These are phyloP conservation scores for Cladosporium cucumerinum DNA, from an alignment of 2,329 filamentous ascomycete species.

Conservation along the genomic window DNA sequence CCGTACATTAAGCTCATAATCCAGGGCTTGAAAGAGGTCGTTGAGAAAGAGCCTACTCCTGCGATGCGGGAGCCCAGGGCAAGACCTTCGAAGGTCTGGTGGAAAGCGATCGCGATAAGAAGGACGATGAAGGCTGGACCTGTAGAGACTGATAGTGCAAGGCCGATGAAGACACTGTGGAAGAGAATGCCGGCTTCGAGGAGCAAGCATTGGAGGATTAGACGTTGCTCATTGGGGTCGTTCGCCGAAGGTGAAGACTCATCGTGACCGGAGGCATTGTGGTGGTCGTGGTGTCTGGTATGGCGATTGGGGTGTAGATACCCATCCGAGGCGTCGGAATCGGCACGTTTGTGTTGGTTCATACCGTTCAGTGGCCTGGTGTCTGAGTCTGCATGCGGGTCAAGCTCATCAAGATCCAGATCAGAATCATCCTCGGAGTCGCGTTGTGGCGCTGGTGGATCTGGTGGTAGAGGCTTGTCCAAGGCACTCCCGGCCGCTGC, in stretches of 20 bases:
- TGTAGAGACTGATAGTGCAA: slow-evolving; percentile 67
- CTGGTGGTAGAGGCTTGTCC: slow-evolving; percentile 33
- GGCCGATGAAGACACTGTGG: slow-evolving; percentile 72
- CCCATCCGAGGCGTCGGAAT: slow-evolving; percentile 7
- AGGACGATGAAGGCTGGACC: slow-evolving; percentile 63
- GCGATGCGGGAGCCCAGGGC: slow-evolving; percentile 69
- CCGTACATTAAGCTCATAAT: slow-evolving; percentile 63
- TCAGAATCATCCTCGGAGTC: slow-evolving; percentile 29
- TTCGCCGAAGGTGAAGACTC: slow-evolving; percentile 6
- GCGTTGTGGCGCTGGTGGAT: slow-evolving; percentile 19
- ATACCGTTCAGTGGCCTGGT: slow-evolving; percentile 26
- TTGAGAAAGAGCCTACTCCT: slow-evolving; percentile 66
- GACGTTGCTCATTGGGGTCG: slow-evolving; percentile 52
- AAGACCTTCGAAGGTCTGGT: slow-evolving; percentile 68
- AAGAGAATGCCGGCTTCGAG: slow-evolving; percentile 77
- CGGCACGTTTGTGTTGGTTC: slow-evolving; percentile 17
- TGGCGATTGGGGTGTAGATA: slow-evolving; percentile 19
- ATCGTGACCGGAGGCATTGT: neutral
- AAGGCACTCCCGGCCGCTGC: slow-evolving; percentile 14
- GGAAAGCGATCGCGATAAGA: slow-evolving; percentile 67
- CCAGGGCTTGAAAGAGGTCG: slow-evolving; percentile 71
- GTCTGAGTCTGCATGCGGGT: slow-evolving; percentile 24
- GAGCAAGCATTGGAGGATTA: slow-evolving; percentile 69
- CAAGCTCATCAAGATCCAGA: slow-evolving; percentile 36
- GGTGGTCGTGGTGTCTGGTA: slow-evolving; percentile 3